Evolutionary conservation across 768 basidiomycete genomes (phyloP).

Genomic region (Hemileccinum impolitum): DNA sequence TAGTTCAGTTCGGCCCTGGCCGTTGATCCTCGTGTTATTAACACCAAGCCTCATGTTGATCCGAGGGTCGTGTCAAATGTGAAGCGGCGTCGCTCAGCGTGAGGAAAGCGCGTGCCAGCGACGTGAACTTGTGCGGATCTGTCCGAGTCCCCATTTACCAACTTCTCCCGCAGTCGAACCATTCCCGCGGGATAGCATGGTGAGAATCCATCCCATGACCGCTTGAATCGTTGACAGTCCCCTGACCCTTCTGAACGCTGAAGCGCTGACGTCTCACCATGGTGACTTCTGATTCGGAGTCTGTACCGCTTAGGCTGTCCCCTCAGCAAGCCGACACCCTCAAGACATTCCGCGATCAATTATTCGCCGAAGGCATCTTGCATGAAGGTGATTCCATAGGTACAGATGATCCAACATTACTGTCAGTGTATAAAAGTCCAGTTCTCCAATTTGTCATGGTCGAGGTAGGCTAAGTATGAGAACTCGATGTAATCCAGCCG

Average conservation of each 20-base stretch:
- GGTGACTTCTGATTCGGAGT: conserved; percentile 6
- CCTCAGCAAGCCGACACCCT: conserved; percentile 38
- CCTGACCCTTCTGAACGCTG: not conserved
- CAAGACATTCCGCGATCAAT: conserved; percentile 47
- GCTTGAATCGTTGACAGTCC: not conserved
- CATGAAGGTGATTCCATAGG: conserved; percentile 62
- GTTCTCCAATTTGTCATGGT: not conserved
- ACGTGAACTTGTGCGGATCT: too few relatives aligned
- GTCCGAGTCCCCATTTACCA: not conserved
- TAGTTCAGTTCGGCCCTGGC: too few relatives aligned
- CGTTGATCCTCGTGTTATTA: not conserved
- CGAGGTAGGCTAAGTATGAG: conserved; percentile 5
- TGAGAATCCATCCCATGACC: too few relatives aligned
- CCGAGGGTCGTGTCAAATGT: not conserved
- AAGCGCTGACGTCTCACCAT: conserved; percentile 6
- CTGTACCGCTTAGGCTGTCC: conserved; percentile 13
- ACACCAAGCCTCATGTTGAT: not conserved
- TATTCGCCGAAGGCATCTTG: conserved; percentile 52
- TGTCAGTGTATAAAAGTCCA: conserved; percentile 39
- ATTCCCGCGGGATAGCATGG: not conserved
- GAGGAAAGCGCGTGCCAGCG: too few relatives aligned
- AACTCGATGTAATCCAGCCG: conserved; percentile 40
- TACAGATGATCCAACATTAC: conserved; percentile 54
- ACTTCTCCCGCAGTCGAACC: too few relatives aligned
- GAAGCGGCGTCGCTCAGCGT: too few relatives aligned